Evolutionary conservation across 176 grass and related monocot species (phyloP).

Genomic region (Avena insularis): DNA sequence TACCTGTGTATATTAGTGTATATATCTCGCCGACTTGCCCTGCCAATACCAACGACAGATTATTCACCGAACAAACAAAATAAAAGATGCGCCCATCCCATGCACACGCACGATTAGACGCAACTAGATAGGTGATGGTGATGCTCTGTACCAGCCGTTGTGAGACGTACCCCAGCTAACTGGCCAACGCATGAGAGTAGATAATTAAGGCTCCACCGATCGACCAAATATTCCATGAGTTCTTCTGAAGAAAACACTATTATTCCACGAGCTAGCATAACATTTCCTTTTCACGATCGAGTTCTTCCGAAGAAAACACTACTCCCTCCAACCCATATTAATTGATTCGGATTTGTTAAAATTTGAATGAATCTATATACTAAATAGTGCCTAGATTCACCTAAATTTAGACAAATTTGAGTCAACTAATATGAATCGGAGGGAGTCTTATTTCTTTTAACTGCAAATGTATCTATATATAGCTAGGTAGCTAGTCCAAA

Average conservation of each 20-base stretch:
- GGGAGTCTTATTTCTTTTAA: neutral
- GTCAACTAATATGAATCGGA: too few relatives aligned
- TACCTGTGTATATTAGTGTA: too few relatives aligned
- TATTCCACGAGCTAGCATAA: neutral
- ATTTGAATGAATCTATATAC: too few relatives aligned
- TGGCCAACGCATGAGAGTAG: neutral
- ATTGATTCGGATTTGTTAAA: too few relatives aligned
- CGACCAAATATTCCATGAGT: slow-evolving; percentile 26
- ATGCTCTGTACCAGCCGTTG: slow-evolving; percentile 30
- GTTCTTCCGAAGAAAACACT: too few relatives aligned
- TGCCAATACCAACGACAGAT: neutral
- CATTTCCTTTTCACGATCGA: neutral
- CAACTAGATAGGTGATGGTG: neutral
- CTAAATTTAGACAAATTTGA: too few relatives aligned
- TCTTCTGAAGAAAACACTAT: too few relatives aligned
- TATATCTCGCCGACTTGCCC: neutral
- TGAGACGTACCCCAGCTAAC: slow-evolving; percentile 9
- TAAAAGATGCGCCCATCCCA: neutral
- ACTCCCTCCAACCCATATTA: too few relatives aligned
- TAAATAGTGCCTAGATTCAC: too few relatives aligned
- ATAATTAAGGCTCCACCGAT: slow-evolving; percentile 12
- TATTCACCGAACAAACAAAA: neutral
- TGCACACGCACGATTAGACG: neutral
- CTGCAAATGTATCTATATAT: neutral
- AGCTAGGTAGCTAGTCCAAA: neutral